Percentiles rank a stretch among this genome's conserved stretches.
These are phyloP conservation scores for Perkinsus marinus DNA, from an alignment of 169 alveolate species.

Conservation along the genomic window DNA sequence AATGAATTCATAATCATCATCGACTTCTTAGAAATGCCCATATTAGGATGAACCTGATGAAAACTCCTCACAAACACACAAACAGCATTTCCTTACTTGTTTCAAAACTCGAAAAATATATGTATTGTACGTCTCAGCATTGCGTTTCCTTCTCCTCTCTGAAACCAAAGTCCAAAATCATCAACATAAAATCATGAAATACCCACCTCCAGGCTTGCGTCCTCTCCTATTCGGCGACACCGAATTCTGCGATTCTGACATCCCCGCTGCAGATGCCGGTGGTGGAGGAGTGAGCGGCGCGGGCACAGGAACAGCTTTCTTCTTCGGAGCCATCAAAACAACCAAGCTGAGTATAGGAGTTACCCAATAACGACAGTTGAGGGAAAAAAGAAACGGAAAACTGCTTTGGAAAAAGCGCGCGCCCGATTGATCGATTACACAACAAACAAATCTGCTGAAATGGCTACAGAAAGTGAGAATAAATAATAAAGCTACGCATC, in stretches of 20 bases:
- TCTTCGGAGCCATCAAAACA: not conserved
- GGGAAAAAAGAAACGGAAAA: not conserved
- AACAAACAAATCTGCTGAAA: no score
- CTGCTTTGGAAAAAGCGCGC: not conserved
- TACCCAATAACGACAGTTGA: not conserved
- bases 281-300: not conserved
- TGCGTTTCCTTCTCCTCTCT: constrained; percentile 21
- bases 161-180: not conserved
- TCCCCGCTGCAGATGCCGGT: not conserved
- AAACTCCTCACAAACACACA: not conserved
- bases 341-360: no score
- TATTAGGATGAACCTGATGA: constrained; percentile 74
- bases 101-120: constrained; percentile 71
- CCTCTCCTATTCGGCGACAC: not conserved
- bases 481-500: no score
- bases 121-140: constrained; percentile 41
- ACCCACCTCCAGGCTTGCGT: not conserved
- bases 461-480: no score
- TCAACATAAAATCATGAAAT: not conserved
- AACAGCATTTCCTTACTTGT: constrained; percentile 29
- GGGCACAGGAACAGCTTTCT: not conserved
- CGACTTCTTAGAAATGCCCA: constrained; percentile 83
- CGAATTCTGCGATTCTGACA: not conserved
- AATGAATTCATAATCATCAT: constrained; percentile 86
- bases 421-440: not conserved